Conservation (phyloP, 2,329 filamentous ascomycete species). For the Aureobasidium sp. region DNA sequence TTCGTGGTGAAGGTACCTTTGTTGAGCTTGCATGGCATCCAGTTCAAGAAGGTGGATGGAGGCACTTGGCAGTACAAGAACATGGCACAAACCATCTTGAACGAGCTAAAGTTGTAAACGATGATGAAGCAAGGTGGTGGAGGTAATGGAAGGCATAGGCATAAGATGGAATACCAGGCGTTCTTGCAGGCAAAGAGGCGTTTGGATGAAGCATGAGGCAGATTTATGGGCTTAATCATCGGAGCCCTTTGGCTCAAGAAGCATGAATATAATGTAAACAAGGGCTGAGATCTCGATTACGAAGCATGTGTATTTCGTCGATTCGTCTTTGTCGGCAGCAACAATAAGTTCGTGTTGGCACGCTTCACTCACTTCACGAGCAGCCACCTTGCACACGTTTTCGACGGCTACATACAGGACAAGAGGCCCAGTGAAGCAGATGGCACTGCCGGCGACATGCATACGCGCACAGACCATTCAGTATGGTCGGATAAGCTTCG, state of each 20-base stretch:
- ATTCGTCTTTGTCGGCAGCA: background rate
- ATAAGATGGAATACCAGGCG: background rate
- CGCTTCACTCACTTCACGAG: background rate
- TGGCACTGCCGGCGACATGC: background rate
- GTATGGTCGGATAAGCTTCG: background rate
- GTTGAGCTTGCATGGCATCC: slow-evolving; percentile 85
- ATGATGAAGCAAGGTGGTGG: background rate
- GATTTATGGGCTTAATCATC: slow-evolving; percentile 7
- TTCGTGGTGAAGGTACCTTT: slow-evolving; percentile 96
- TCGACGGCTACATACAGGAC: background rate
- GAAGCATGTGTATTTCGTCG: background rate
- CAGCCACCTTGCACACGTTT: background rate
- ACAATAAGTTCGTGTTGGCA: background rate
- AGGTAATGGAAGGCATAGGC: background rate
- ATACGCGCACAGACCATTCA: background rate
- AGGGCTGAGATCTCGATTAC: background rate
- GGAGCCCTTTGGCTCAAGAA: background rate
- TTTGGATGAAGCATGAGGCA: slow-evolving; percentile 7
- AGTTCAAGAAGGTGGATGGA: slow-evolving; percentile 93
- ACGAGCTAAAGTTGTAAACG: slow-evolving; percentile 65
- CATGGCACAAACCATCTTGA: slow-evolving; percentile 92
- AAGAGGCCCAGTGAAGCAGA: background rate
- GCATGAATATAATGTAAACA: background rate
- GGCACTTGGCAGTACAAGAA: slow-evolving; percentile 99
- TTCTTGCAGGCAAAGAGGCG: background rate